Base-by-base conservation (phyloP, 768 basidiomycete genomes). In the Mycena sanguinolenta region DNA sequence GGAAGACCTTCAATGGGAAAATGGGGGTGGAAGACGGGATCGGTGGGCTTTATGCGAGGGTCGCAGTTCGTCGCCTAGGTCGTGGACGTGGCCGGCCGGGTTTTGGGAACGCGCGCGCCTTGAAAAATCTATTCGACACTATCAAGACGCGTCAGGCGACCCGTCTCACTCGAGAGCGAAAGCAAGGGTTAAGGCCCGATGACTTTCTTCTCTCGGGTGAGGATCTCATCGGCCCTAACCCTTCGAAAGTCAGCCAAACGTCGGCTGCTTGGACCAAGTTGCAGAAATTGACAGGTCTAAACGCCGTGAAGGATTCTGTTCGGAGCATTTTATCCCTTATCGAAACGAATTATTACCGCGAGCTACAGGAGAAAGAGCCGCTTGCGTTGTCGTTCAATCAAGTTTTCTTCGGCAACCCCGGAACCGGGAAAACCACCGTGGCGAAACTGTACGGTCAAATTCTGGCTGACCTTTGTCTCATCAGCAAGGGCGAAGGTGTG, bases 401-500 rank as follows among this genome's bases (percentile, higher is more conserved):
- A 19, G 87, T 90, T 0, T 92, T 92, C 78, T 74, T 91, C 32
- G 92, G 92, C 1, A 87, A 87, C 14, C 91, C 91, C 8, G 91
- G 91, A 3, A 92, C 91, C 0, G 91, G 91, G 0, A 93, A 92
- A 76, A 93, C 91, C 1, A 89, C 89, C 0, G 91, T 93, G 0
- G 91, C 89, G 0, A 88, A 87, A 73, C 75, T 91, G 5, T 93
- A 92, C 71, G 92, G 92, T 0, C 84, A 86, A 65, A 88, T 92
- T 54, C 77, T 93, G 16, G 86, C 82, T 0, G 90, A 91, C 58
- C 75, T 93, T 1, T 85, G 87, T 5, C 75, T 93, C n/a, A 75
- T 93, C n/a, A 91, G 89, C 75, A 91, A 90, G 49, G 90, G 90
- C 12, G 92, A 93, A 87, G 91, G 91, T 90, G 65, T 72, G 80